Percentiles rank a stretch among this genome's conserved stretches.
These are phyloP conservation scores for Nothopassalora personata DNA, from an alignment of 2,329 filamentous ascomycete species.

Conservation along the genomic window DNA sequence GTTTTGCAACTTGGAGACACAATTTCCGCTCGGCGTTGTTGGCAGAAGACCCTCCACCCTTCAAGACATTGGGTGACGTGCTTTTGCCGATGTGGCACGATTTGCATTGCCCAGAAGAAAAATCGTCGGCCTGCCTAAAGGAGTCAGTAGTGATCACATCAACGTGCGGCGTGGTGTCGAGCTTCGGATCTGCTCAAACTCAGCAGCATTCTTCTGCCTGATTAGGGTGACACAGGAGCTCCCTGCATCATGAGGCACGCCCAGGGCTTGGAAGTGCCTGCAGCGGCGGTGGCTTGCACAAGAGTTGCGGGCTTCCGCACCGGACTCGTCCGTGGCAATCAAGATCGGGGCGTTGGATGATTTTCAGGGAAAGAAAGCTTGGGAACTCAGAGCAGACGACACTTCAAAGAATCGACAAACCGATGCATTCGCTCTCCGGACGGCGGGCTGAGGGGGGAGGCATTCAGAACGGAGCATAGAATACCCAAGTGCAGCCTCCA, in stretches of 20 bases:
- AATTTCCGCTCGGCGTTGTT: not conserved
- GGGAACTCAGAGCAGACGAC: conserved; percentile 8
- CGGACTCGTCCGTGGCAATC: conserved; percentile 1
- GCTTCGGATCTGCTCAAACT: not conserved
- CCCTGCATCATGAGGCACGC: conserved; percentile 10
- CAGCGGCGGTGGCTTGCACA: conserved; percentile 13
- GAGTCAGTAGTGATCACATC: not conserved
- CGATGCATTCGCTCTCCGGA: not conserved
- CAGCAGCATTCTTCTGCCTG: not conserved
- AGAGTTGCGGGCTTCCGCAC: not conserved
- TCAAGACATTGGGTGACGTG: not conserved
- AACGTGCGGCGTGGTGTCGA: not conserved
- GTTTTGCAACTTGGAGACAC: not conserved
- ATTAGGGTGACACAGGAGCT: not conserved
- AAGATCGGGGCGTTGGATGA: conserved; percentile 5
- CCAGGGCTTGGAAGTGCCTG: conserved; percentile 3
- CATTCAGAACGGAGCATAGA: not conserved
- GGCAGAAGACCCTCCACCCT: not conserved
- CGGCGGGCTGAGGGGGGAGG: not conserved
- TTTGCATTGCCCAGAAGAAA: not conserved
- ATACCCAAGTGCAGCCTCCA: not conserved
- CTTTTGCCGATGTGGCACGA: not conserved
- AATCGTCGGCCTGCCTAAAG: not conserved
- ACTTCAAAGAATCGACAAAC: not conserved
- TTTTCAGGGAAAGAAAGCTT: conserved; percentile 9